Base-by-base conservation (phyloP, 495 filamentous ascomycete genomes). In the Neurospora africana region DNA sequence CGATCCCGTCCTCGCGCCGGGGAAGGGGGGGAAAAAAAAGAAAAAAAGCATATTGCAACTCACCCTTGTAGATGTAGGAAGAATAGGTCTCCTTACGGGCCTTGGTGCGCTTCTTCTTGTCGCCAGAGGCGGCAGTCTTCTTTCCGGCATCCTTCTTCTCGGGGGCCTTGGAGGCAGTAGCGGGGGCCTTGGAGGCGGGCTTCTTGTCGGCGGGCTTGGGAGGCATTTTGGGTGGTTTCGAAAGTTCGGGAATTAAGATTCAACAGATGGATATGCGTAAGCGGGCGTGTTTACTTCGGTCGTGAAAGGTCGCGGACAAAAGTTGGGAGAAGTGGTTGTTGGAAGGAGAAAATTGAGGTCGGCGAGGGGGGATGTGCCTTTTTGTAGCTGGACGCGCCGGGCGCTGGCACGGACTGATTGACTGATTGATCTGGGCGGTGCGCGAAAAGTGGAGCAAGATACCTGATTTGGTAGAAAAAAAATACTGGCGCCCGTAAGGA, bases 41-140 rank as follows among this genome's bases (percentile, higher is more conserved):
- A 10, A 10, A 11, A 37, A 11, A 73, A 13, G 44, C 21, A 13
- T 15, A 53, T 53, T 10, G 71, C 33, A 71, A 80, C 91, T 84
- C 84, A 97, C 95, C 95, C 88, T 99, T 99, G 91, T 99, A 99
- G 88, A 99, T 99, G 91, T 99, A 99, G 58, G 92, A 95, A 76
- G 93, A 97, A 87, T 99, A 99, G 70, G 95, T 99, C 90, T 99
- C 95, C 92, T 98, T 98, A 85, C 95, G 91, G 77, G 95, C 91
- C 95, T 99, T 99, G 89, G 93, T 97, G 78, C 96, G 93, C 94
- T 99, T 99, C 92, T 98, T 99, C 93, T 99, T 98, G 73, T 98
- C 95, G 73, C 95, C 95, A 80, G 93, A 86, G 44, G 93, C 89
- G 43, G 95, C 93, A 53, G 95, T 97, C 91, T 98, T 99, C 93